Conservation (phyloP, 345 rosid genomes). For the Gynandropsis gynandra region DNA sequence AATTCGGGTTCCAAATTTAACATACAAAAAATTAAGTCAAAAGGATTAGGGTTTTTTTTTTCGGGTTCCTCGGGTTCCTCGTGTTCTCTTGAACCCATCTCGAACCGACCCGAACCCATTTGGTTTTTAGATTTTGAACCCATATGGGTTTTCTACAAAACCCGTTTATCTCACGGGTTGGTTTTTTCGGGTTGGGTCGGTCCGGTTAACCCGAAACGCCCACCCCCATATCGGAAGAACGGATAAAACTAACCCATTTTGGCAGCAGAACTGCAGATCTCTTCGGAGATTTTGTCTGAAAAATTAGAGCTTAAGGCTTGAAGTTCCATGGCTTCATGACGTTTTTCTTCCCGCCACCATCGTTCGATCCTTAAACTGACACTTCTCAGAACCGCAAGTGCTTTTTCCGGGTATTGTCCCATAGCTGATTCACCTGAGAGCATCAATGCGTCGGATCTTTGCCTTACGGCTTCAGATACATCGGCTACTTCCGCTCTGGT, state of each 20-base stretch:
- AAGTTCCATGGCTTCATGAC: conserved; percentile 68
- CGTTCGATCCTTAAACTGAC: conserved; percentile 91
- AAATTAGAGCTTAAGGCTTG: conserved; percentile 60
- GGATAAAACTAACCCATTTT: conserved; percentile 97
- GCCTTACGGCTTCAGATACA: conserved; percentile 98
- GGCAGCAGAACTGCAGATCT: conserved; percentile 94
- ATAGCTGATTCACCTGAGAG: conserved; percentile 99
- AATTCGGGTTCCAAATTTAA: too few species aligned
- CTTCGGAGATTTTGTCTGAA: conserved; percentile 83
- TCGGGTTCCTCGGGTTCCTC: too few species aligned
- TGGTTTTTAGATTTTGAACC: too few species aligned
- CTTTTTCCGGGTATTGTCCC: conserved; percentile 99
- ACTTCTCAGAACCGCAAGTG: conserved; percentile 79
- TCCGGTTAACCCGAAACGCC: too few species aligned
- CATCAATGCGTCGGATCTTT: conserved; percentile 94
- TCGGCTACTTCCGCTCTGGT: conserved; percentile 99
- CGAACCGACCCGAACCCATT: too few species aligned
- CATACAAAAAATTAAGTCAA: too few species aligned
- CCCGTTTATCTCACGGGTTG: too few species aligned
- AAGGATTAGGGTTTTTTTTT: too few species aligned
- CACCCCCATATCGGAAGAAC: too few species aligned
- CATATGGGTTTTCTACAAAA: too few species aligned
- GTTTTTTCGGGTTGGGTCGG: too few species aligned
- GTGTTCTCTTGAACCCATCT: too few species aligned
- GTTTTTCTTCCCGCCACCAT: conserved; percentile 99